Evolutionary conservation across 164 flowering plant genomes (phyloP), one percentile per base, ranked within the genome.

Genomic region (Piper longum): DNA sequence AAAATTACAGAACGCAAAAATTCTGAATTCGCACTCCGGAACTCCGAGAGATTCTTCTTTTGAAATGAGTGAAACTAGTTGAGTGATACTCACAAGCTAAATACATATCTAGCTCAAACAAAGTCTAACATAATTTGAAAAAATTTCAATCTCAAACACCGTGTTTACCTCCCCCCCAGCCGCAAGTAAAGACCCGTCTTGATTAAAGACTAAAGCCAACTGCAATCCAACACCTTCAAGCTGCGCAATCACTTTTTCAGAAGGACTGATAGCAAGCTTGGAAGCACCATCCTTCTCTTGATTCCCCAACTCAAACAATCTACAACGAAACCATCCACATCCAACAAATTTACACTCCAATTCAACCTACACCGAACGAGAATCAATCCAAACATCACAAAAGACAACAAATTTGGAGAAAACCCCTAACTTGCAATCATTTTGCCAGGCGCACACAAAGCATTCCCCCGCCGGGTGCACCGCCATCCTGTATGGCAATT

Each of bases 391-490:
- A 9, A 57, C 42, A 57, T 7, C 60, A 26, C 3, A 57, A 13
- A 4, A 36, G 36, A 57, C 36, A 13, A 26, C 3, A 57, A 56
- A n/a, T 4, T 8, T 1, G n/a, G 40, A 40, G 62, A 26, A 16
- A 52, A 17, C 41, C 61, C 36, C 36, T 26, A 8, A 61, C 54
- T 42, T 80, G 84, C 97, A 87, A 72, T 81, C 73, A 16, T 85
- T 75, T 9, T 87, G 86, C 58, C 87, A 70, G 16, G 95, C 75
- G 74, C 96, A 88, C 26, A 93, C 73, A 64, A 91, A 44, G 4
- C 99, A 96, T 67, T 90, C 88, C 56, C 95, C 97, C 7, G 77
- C 67, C 0, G 99, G 97, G 60, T 88, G 96, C 52, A 91, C 87
- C 26, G 88, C 83, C 81, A 91, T 83, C 75, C 97, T 85, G 66